Conservation (phyloP, 768 basidiomycete genomes). For the Boletus pseudopeckii region DNA sequence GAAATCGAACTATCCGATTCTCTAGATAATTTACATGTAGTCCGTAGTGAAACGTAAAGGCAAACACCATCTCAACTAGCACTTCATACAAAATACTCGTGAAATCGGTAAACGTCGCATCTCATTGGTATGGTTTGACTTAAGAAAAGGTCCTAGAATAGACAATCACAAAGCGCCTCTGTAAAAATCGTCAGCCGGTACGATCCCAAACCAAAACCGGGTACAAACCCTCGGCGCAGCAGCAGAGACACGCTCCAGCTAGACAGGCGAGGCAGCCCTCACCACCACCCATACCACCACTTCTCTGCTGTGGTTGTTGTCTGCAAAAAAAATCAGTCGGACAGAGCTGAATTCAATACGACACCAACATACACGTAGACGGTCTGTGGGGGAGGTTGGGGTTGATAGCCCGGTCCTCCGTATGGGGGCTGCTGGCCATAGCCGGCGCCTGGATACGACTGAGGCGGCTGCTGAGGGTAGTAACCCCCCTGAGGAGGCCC, state of each 20-base stretch:
- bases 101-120: conserved; percentile 7
- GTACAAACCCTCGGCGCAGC: conserved; percentile 48
- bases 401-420: conserved; percentile 39
- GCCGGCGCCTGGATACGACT: conserved; percentile 58
- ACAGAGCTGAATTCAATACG: not conserved
- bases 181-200: conserved; percentile 23
- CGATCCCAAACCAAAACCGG: conserved; percentile 18
- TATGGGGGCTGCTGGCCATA: conserved; percentile 30
- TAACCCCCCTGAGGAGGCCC: conserved; percentile 61
- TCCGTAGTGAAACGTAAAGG: conserved; percentile 8
- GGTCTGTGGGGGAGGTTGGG: conserved; percentile 74
- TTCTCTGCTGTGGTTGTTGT: conserved; percentile 39
- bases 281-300: conserved; percentile 35
- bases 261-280: conserved; percentile 46
- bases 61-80: conserved; percentile 6
- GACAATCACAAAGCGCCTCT: conserved; percentile 72
- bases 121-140: conserved; percentile 17
- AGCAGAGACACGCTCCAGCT: conserved; percentile 45
- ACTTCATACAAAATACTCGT: conserved; percentile 19
- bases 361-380: conserved; percentile 66
- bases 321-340: conserved; percentile 23
- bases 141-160: conserved; percentile 39
- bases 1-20: conserved; percentile 19
- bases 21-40: conserved; percentile 30
- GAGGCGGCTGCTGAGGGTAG: conserved; percentile 72